Evolutionary conservation across 2,329 filamentous ascomycete genomes (phyloP).

Genomic region (Lomentospora prolificans): DNA sequence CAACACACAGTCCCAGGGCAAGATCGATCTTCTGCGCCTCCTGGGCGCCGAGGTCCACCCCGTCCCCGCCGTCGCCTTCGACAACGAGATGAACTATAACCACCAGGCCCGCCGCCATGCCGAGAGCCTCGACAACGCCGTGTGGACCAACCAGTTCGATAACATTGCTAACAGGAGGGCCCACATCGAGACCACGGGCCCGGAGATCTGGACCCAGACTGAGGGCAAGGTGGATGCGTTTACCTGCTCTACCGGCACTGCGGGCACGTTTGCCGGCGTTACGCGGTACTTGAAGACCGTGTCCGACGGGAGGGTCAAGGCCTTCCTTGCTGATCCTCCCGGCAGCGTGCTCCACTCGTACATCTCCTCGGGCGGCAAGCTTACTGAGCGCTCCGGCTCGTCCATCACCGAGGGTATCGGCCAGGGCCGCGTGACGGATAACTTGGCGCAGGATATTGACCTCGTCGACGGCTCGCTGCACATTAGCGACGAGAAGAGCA

Average conservation of each 20-base stretch:
- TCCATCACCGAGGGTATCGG: conserved; percentile 98
- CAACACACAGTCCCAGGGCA: conserved; percentile 95
- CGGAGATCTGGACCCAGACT: conserved; percentile 95
- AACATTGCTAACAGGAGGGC: conserved; percentile 89
- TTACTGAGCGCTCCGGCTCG: conserved; percentile 70
- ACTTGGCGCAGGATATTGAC: conserved; percentile 74
- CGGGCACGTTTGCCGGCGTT: conserved; percentile 78
- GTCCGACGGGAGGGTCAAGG: conserved; percentile 68
- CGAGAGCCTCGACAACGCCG: conserved; percentile 74
- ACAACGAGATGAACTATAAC: conserved; percentile 95
- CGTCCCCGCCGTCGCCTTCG: conserved; percentile 89
- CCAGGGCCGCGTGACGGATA: conserved; percentile 93
- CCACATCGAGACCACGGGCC: conserved; percentile 93
- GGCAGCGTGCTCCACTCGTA: conserved; percentile 91
- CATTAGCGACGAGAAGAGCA: conserved; percentile 86
- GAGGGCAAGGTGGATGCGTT: conserved; percentile 81
- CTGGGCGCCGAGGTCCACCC: conserved; percentile 93
- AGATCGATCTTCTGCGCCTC: conserved; percentile 84
- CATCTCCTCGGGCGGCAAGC: conserved; percentile 72
- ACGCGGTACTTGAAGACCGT: conserved; percentile 83
- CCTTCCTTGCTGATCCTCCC: conserved; percentile 86
- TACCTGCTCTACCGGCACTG: conserved; percentile 89
- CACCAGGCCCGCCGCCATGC: conserved; percentile 88
- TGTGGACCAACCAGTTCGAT: conserved; percentile 99
- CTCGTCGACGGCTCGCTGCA: conserved; percentile 75